phyloP scores from a whole-genome alignment of 2,329 filamentous ascomycete genomes.

The Fusarium sp. region DNA sequence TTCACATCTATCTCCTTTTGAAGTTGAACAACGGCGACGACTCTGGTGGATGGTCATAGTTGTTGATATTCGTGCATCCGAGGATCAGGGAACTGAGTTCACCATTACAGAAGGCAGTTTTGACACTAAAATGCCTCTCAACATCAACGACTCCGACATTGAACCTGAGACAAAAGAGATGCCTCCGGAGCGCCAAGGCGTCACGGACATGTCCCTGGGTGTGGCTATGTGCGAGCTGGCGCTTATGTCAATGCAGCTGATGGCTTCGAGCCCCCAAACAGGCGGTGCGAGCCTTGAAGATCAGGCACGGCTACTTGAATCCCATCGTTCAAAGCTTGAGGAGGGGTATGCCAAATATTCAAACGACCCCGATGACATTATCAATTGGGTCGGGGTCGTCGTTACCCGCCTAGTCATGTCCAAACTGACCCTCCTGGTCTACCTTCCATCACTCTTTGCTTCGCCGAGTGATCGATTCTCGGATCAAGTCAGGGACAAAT shows the following conservation, averaged over 20 bases:
- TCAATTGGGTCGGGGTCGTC: conserved; percentile 53
- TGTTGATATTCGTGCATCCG: conserved; percentile 68
- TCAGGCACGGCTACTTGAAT: conserved; percentile 57
- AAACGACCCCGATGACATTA: conserved; percentile 46
- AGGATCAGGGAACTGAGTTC: conserved; percentile 67
- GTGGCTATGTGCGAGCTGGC: conserved; percentile 53
- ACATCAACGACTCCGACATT: conserved; percentile 67
- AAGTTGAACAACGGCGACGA: conserved; percentile 71
- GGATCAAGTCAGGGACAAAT: conserved; percentile 54
- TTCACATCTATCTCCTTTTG: conserved; percentile 65
- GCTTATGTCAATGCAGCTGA: conserved; percentile 53
- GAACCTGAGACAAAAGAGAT: conserved; percentile 58
- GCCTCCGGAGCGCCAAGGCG: conserved; percentile 60
- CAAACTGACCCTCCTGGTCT: conserved; percentile 66
- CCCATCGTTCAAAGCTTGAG: conserved; percentile 58
- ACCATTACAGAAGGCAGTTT: conserved; percentile 58
- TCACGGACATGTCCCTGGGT: conserved; percentile 64
- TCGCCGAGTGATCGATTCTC: conserved; percentile 51
- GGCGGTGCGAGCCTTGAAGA: conserved; percentile 51
- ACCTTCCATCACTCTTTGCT: conserved; percentile 62
- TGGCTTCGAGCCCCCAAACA: conserved; percentile 46
- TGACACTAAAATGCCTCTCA: conserved; percentile 66
- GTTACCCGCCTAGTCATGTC: conserved; percentile 60
- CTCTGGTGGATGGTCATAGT: conserved; percentile 71
- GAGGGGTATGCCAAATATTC: conserved; percentile 56